Evolutionary conservation across 2,329 filamentous ascomycete species (phyloP), one percentile per base, ranked within the genome.

Genomic region (Aspergillus transmontanensis): DNA sequence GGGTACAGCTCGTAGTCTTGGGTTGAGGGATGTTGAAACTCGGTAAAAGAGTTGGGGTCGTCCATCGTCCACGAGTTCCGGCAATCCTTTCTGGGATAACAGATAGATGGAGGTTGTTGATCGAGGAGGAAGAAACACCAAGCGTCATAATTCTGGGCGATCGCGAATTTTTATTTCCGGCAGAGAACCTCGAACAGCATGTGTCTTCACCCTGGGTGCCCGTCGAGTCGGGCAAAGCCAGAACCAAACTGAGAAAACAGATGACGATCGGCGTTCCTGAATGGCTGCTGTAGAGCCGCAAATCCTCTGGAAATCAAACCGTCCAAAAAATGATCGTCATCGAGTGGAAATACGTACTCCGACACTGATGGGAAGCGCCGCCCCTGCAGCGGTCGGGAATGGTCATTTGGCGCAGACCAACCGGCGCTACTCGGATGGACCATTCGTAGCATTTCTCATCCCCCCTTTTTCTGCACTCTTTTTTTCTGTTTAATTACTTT

Each of bases 11-110:
- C 43, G 19, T 32, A 48, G 23, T 58, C 57, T 30, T 58, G 57
- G 3, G 45, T 23, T 28, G 48, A 32, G 19, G 11, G 7, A 32
- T 53, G 50, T 6, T 32, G 26, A 53, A 21, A 19, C n/a, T 53
- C 50, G 50, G 50, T 26, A 21, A 32, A 53, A 34, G 50, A 32
- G 50, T n/a, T 30, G n/a, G 30, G 32, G 60, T 32, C 30, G 26
- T 63, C 63, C 63, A 65, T 65, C 30, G 60, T 65, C 45, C 39
- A 39, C 12, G 30, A 23, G 57, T 21, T 34, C 19, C 30, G 12
- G 50, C 16, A 23, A 23, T 53, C 30, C 30, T 32, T 11, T 53
- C 28, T 23, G 14, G 23, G 12, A 53, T 1, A 34, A n/a, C 30
- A 53, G 50, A 23, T 28, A 26, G 12, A 50, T 11, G 12, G 21